phyloP scores from a whole-genome alignment of 306 rosid genomes.

The Elaeagnus macrophylla region DNA sequence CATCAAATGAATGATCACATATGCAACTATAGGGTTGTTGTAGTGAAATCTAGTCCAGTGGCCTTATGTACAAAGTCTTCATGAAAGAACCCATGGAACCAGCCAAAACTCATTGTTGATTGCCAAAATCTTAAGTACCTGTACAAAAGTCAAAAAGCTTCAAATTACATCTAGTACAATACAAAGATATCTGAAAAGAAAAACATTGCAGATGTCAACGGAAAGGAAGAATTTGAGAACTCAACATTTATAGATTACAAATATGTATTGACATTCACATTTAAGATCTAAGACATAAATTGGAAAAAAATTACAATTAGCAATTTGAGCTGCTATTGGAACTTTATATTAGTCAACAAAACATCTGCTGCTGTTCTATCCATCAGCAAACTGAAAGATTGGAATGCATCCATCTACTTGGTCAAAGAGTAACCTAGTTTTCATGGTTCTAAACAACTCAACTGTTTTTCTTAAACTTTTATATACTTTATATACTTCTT shows the following conservation, averaged over 20 bases:
- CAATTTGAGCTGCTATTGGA: not conserved
- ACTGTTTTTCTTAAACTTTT: too few species aligned
- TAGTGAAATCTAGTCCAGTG: constrained; percentile 14
- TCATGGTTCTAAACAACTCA: too few species aligned
- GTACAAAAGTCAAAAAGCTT: too few species aligned
- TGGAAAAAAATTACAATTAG: not conserved
- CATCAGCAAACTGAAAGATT: too few species aligned
- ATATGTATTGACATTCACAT: not conserved
- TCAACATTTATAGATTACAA: not conserved
- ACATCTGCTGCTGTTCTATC: too few species aligned
- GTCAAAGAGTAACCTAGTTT: too few species aligned
- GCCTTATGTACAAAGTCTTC: constrained; percentile 14
- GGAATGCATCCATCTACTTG: too few species aligned
- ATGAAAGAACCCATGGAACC: constrained; percentile 3
- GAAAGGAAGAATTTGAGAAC: not conserved
- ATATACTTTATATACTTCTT: too few species aligned
- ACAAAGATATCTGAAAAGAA: constrained; percentile 14
- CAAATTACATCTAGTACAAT: too few species aligned
- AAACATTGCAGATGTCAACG: not conserved
- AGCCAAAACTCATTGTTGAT: constrained; percentile 7
- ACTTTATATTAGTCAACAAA: not conserved
- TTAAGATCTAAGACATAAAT: not conserved
- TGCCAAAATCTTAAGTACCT: constrained; percentile 12
- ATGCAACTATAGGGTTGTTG: constrained; percentile 16
- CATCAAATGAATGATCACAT: constrained; percentile 16